phyloP scores from a whole-genome alignment of 1,284 basidiomycete species.

The Ganoderma sinense region DNA sequence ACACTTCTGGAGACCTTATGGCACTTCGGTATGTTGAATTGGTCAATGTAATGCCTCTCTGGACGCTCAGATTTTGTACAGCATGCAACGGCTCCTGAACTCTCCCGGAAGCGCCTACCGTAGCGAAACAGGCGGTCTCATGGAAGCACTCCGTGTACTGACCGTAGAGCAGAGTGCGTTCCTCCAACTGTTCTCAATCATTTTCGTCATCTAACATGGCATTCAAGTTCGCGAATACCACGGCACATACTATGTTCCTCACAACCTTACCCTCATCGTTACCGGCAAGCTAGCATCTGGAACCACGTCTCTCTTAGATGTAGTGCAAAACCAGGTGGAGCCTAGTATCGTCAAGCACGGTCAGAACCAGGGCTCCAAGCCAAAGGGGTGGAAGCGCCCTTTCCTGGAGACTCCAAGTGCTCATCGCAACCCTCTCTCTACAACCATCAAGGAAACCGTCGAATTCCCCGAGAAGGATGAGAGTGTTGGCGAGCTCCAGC shows the following conservation, averaged over 20 bases:
- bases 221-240: slow-evolving; percentile 89
- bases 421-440: slow-evolving; percentile 61
- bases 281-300: slow-evolving; percentile 81
- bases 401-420: slow-evolving; percentile 91
- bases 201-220: slow-evolving; percentile 1
- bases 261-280: slow-evolving; percentile 90
- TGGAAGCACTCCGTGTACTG: slow-evolving; percentile 89
- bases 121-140: slow-evolving; percentile 96
- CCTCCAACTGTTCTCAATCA: slow-evolving; percentile 11
- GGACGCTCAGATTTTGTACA: slow-evolving; percentile 42
- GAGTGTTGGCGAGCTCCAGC: slow-evolving; percentile 87
- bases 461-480: slow-evolving; percentile 99
- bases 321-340: slow-evolving; percentile 85
- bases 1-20: slow-evolving; percentile 92
- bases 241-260: slow-evolving; percentile 90
- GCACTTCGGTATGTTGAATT: slow-evolving; percentile 67
- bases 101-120: slow-evolving; percentile 89
- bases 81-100: slow-evolving; percentile 84
- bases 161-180: slow-evolving; percentile 87
- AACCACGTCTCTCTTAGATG: slow-evolving; percentile 72
- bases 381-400: slow-evolving; percentile 91
- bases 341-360: slow-evolving; percentile 80
- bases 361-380: slow-evolving; percentile 71
- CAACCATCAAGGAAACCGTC: slow-evolving; percentile 69
- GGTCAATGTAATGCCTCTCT: slow-evolving; percentile 8